These are phyloP conservation scores for Starmerella scarabaei DNA, from an alignment of 805 yeast genomes.

Conservation along the genomic window DNA sequence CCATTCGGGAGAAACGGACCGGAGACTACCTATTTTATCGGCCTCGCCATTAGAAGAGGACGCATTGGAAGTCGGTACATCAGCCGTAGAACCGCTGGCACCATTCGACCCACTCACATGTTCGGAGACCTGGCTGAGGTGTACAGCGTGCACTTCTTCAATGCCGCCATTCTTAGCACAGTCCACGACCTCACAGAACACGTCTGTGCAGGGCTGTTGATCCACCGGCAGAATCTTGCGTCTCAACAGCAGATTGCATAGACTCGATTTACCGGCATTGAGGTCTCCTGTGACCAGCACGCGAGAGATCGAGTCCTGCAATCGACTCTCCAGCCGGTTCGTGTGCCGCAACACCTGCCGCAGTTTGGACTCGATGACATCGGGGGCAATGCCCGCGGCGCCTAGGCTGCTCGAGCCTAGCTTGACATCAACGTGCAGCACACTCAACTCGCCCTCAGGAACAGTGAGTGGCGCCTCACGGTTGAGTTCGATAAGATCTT, in stretches of 20 bases:
- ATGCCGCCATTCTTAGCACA: conserved; percentile 57
- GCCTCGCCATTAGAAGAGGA: not conserved
- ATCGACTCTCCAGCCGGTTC: conserved; percentile 58
- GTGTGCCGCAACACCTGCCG: conserved; percentile 55
- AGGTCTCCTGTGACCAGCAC: conserved; percentile 95
- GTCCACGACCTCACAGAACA: conserved; percentile 88
- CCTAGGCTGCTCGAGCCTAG: conserved; percentile 41
- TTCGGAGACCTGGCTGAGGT: not conserved
- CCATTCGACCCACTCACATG: not conserved
- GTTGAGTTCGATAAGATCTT: conserved; percentile 21
- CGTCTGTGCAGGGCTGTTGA: conserved; percentile 95
- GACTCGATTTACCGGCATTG: conserved; percentile 91
- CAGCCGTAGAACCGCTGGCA: not conserved
- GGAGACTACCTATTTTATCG: not conserved
- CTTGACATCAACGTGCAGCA: conserved; percentile 51
- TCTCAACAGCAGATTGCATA: conserved; percentile 78
- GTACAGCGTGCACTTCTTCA: conserved; percentile 89
- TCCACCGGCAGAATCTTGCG: conserved; percentile 80
- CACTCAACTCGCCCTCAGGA: conserved; percentile 33
- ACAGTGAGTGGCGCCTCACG: conserved; percentile 2
- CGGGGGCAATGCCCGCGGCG: conserved; percentile 49
- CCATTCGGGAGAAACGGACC: no score
- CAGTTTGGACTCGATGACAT: conserved; percentile 53
- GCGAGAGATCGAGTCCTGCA: conserved; percentile 83
- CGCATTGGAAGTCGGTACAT: not conserved